Conservation (phyloP, 345 rosid species). For the Nasturtium officinale region DNA sequence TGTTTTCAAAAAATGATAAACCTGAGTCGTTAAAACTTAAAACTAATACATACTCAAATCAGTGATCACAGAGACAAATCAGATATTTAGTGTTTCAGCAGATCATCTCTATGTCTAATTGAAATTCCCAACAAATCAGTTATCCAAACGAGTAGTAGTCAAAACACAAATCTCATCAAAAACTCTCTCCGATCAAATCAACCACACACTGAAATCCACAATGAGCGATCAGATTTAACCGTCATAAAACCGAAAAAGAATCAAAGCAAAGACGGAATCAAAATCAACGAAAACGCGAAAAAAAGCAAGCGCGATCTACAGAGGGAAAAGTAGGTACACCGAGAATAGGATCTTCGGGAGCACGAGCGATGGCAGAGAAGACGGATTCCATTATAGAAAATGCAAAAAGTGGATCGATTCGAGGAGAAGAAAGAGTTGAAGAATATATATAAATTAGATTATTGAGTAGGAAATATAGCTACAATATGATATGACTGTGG, state of each 20-base stretch:
- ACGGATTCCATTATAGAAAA: slow-evolving; percentile 51
- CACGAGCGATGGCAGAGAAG: slow-evolving; percentile 50
- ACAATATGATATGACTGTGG: too few relatives aligned
- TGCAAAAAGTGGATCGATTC: background rate
- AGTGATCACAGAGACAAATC: background rate
- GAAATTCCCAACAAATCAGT: background rate
- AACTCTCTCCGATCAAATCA: background rate
- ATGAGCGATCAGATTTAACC: slow-evolving; percentile 4
- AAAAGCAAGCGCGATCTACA: slow-evolving; percentile 13
- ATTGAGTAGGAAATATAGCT: too few relatives aligned
- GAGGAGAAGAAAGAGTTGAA: background rate
- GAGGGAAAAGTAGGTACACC: slow-evolving; percentile 48
- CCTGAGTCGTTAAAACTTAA: slow-evolving; percentile 3
- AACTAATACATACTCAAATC: background rate
- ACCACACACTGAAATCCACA: background rate
- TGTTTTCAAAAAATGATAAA: background rate
- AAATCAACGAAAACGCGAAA: background rate
- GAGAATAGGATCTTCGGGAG: slow-evolving; percentile 73
- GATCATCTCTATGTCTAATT: background rate
- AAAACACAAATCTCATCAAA: slow-evolving; percentile 2
- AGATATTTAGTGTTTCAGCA: background rate
- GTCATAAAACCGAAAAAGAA: background rate
- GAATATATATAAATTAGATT: background rate
- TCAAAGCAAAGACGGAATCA: background rate
- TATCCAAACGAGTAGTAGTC: background rate